Conservation (phyloP, 805 yeast genomes). For the Ogataea ramenticola region DNA sequence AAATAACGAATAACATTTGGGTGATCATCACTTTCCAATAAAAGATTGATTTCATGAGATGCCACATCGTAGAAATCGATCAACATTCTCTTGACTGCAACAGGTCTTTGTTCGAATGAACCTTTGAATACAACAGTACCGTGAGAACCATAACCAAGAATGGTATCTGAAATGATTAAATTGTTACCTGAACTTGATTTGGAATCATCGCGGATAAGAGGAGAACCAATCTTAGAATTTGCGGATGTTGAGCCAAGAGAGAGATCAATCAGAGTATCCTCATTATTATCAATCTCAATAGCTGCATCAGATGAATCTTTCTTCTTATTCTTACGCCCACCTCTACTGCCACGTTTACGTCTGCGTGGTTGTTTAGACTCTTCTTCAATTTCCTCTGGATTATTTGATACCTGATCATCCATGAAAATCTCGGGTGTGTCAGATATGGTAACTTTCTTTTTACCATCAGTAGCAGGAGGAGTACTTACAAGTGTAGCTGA, state of each 20-base stretch:
- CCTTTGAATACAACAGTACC: slow-evolving; percentile 95
- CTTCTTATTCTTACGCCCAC: slow-evolving; percentile 59
- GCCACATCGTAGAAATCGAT: slow-evolving; percentile 92
- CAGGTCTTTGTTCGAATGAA: slow-evolving; percentile 84
- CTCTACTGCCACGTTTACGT: slow-evolving; percentile 80
- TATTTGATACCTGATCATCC: slow-evolving; percentile 16
- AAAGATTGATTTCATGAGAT: slow-evolving; percentile 76
- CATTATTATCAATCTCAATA: slow-evolving; percentile 1
- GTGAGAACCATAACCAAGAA: slow-evolving; percentile 94
- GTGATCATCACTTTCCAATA: slow-evolving; percentile 94
- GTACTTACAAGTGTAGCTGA: neutral
- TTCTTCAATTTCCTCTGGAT: slow-evolving; percentile 17
- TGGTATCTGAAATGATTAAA: slow-evolving; percentile 57
- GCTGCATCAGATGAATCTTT: slow-evolving; percentile 15
- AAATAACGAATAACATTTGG: slow-evolving; percentile 90
- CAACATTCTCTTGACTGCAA: slow-evolving; percentile 91
- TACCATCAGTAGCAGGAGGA: neutral
- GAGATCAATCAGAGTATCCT: neutral
- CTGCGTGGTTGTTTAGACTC: slow-evolving; percentile 28
- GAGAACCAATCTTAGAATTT: neutral
- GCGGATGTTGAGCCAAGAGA: slow-evolving; percentile 1
- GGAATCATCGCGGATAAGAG: slow-evolving; percentile 9
- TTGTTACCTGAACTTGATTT: slow-evolving; percentile 20
- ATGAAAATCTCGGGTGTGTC: slow-evolving; percentile 7
- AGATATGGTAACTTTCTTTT: slow-evolving; percentile 9